Evolutionary conservation across 345 rosid species (phyloP).

Genomic region (Acer negundo): DNA sequence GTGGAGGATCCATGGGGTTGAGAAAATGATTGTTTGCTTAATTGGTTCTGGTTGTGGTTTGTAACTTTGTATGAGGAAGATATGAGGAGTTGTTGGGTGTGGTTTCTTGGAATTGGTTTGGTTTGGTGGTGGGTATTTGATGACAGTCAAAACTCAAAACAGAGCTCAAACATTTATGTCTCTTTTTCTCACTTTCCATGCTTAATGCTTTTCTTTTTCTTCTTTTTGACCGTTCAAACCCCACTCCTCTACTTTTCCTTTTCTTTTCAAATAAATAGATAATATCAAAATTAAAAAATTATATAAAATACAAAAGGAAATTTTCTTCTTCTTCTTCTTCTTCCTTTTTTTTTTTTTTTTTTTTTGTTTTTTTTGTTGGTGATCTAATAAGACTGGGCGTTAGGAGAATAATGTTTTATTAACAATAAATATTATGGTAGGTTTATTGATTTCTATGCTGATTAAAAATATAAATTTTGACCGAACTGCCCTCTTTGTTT

Average conservation of each 20-base stretch:
- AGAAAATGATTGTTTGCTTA: too few relatives aligned
- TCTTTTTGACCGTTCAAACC: conserved; percentile 68
- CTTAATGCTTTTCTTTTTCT: neutral
- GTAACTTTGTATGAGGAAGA: neutral
- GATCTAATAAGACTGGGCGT: too few relatives aligned
- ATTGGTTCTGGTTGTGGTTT: neutral
- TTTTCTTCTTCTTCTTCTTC: too few relatives aligned
- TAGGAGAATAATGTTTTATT: too few relatives aligned
- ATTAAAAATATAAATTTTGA: neutral
- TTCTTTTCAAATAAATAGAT: neutral
- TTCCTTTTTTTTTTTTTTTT: too few relatives aligned
- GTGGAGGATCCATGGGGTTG: conserved; percentile 23
- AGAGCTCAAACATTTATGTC: conserved; percentile 40
- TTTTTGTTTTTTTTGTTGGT: too few relatives aligned
- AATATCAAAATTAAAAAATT: too few relatives aligned
- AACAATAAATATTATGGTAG: too few relatives aligned
- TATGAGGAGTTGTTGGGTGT: neutral
- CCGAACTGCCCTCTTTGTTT: conserved; percentile 8
- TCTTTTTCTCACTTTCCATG: conserved; percentile 12
- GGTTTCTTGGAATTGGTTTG: neutral
- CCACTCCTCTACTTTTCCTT: conserved; percentile 28
- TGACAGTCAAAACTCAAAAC: conserved; percentile 38
- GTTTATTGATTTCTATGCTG: neutral
- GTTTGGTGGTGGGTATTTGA: conserved; percentile 12
- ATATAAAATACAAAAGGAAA: too few relatives aligned